These are phyloP conservation scores for Limnanthes douglasii DNA, from an alignment of 345 rosid genomes.

Conservation along the genomic window DNA sequence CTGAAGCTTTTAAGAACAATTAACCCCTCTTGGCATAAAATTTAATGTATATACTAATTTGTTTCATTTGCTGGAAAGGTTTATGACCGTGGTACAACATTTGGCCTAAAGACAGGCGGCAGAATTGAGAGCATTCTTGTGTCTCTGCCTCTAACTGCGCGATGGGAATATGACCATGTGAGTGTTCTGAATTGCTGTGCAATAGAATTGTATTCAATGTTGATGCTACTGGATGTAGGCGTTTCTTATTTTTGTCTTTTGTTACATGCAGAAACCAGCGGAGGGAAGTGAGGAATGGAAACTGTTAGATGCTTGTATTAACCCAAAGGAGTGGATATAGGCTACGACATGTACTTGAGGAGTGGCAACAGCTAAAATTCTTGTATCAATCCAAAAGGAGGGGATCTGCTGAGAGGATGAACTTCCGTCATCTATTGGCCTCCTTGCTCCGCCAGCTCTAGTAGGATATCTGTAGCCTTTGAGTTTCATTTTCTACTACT, in stretches of 20 bases:
- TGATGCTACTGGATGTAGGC: not conserved
- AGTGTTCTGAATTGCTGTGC: too few relatives aligned
- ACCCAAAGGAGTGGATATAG: slow-evolving; percentile 88
- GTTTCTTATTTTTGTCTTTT: slow-evolving; percentile 1
- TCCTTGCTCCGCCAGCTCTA: too few relatives aligned
- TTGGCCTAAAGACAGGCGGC: slow-evolving; percentile 96
- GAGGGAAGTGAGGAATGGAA: slow-evolving; percentile 99
- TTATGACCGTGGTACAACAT: slow-evolving; percentile 94
- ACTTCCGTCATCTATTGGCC: not conserved
- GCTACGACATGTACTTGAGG: too few relatives aligned
- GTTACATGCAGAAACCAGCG: slow-evolving; percentile 57
- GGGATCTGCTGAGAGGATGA: too few relatives aligned
- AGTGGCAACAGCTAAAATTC: too few relatives aligned
- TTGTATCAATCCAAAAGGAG: too few relatives aligned
- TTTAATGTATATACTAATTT: too few relatives aligned
- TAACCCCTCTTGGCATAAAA: too few relatives aligned
- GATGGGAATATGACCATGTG: slow-evolving; percentile 98
- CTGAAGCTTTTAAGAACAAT: too few relatives aligned
- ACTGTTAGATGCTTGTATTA: slow-evolving; percentile 87
- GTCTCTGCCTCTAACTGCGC: slow-evolving; percentile 80
- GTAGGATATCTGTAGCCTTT: too few relatives aligned
- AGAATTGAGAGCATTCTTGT: slow-evolving; percentile 96
- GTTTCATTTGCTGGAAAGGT: slow-evolving; percentile 27
- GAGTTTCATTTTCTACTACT: too few relatives aligned
- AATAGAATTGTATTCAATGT: too few relatives aligned